A percentile compares a stretch with the other conserved stretches of the same genome.
phyloP scores from a whole-genome alignment of 2,329 filamentous ascomycete species.

The Aureobasidium subglaciale region DNA sequence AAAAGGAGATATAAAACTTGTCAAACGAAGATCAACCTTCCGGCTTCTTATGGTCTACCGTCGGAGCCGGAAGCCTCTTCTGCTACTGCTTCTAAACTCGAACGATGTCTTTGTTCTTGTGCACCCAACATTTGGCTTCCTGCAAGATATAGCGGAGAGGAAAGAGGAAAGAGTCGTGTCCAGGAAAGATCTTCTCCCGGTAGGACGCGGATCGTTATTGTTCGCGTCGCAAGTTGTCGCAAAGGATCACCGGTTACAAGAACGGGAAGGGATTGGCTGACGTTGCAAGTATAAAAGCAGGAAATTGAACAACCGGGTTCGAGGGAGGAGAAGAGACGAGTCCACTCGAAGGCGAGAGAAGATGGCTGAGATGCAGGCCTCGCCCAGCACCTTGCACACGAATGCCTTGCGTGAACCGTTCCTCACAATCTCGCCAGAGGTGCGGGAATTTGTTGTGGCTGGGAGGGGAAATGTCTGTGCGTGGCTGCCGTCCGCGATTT shows the following conservation, averaged over 20 bases:
- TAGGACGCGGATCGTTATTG: background rate
- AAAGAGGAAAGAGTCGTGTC: background rate
- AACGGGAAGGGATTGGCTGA: background rate
- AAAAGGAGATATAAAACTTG: constrained; percentile 2
- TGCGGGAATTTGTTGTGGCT: constrained; percentile 13
- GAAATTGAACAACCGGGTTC: constrained; percentile 6
- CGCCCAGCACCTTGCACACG: background rate
- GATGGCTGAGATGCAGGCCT: constrained; percentile 5
- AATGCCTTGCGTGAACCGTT: constrained; percentile 4
- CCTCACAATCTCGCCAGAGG: constrained; percentile 11
- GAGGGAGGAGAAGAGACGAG: background rate
- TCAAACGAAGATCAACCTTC: background rate
- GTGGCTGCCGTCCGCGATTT: background rate
- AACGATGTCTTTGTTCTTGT: constrained; percentile 7
- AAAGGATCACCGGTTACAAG: background rate
- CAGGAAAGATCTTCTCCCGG: background rate
- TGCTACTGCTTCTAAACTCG: constrained; percentile 1
- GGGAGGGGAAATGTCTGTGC: background rate
- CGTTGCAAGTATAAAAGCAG: constrained; percentile 1
- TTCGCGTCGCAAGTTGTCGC: constrained; percentile 1
- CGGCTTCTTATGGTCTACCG: background rate
- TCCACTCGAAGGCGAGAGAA: background rate
- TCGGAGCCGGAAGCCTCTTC: background rate
- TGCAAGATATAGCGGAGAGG: constrained; percentile 4
- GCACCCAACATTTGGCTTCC: constrained; percentile 12